Conservation (phyloP, 768 basidiomycete species). For the Macrolepiota albuminosa region DNA sequence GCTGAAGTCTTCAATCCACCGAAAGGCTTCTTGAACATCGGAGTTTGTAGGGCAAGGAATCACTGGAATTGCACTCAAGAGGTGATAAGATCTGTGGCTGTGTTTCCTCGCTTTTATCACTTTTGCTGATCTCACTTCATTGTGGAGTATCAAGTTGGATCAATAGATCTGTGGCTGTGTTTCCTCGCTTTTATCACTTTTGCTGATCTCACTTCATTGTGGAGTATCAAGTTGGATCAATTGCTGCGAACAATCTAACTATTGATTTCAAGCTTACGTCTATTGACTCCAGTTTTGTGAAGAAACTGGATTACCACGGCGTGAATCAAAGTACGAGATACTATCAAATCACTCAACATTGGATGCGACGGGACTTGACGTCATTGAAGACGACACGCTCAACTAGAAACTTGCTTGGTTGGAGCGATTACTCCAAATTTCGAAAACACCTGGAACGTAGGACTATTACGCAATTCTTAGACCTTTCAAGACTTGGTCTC, state of each 20-base stretch:
- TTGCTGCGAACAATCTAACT: slow-evolving; percentile 30
- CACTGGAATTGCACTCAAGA: background rate
- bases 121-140: slow-evolving; percentile 27
- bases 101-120: background rate
- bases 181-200: background rate
- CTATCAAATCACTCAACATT: too few relatives aligned
- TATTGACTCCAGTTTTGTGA: too few relatives aligned
- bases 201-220: slow-evolving; percentile 28
- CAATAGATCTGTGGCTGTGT: slow-evolving; percentile 22
- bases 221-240: slow-evolving; percentile 29
- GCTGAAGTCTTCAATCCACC: slow-evolving; percentile 70
- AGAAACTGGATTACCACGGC: too few relatives aligned
- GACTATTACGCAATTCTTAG: background rate
- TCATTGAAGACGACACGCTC: too few relatives aligned
- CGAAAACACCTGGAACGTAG: background rate
- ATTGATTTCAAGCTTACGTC: too few relatives aligned
- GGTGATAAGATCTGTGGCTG: slow-evolving; percentile 15
- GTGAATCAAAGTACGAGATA: too few relatives aligned
- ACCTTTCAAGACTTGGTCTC: background rate
- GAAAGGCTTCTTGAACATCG: slow-evolving; percentile 79
- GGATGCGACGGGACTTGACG: too few relatives aligned
- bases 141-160: slow-evolving; percentile 25
- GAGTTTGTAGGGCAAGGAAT: background rate
- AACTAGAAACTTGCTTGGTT: background rate
- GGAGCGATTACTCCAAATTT: background rate